Conservation (phyloP, 1,284 basidiomycete species). For the Cystobasidium sp. region DNA sequence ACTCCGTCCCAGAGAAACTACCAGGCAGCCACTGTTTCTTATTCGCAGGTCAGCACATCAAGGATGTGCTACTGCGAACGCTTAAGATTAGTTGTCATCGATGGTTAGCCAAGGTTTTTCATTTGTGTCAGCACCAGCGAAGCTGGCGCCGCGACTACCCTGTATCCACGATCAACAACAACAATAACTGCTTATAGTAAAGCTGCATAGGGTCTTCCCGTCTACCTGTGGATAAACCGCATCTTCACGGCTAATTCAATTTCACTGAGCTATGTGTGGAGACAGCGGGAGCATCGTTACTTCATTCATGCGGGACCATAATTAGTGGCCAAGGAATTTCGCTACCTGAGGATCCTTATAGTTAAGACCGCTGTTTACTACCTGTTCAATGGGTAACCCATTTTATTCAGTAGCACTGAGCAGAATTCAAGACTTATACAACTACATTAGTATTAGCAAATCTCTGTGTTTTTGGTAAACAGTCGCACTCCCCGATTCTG, state of each 20-base stretch:
- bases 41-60: no score
- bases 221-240: slow-evolving; percentile 52
- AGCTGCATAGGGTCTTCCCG: slow-evolving; percentile 54
- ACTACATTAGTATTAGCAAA: not conserved
- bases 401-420: slow-evolving; percentile 9
- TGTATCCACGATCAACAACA: slow-evolving; percentile 49
- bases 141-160: no score
- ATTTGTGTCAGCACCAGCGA: no score
- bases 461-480: no score
- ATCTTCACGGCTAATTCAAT: slow-evolving; percentile 55
- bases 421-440: slow-evolving; percentile 5
- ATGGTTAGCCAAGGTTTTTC: slow-evolving; percentile 53
- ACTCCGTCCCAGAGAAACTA: slow-evolving; percentile 53
- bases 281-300: slow-evolving; percentile 54
- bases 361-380: slow-evolving; percentile 28
- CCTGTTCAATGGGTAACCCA: slow-evolving; percentile 11
- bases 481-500: slow-evolving; percentile 41
- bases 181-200: slow-evolving; percentile 53
- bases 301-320: slow-evolving; percentile 55
- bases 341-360: slow-evolving; percentile 31
- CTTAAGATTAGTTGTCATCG: slow-evolving; percentile 40
- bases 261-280: slow-evolving; percentile 53
- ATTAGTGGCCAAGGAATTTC: slow-evolving; percentile 55
- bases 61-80: no score
- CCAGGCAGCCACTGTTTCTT: slow-evolving; percentile 47